phyloP scores from a whole-genome alignment of 768 basidiomycete genomes.

The Phlebiopsis flavidoalba region DNA sequence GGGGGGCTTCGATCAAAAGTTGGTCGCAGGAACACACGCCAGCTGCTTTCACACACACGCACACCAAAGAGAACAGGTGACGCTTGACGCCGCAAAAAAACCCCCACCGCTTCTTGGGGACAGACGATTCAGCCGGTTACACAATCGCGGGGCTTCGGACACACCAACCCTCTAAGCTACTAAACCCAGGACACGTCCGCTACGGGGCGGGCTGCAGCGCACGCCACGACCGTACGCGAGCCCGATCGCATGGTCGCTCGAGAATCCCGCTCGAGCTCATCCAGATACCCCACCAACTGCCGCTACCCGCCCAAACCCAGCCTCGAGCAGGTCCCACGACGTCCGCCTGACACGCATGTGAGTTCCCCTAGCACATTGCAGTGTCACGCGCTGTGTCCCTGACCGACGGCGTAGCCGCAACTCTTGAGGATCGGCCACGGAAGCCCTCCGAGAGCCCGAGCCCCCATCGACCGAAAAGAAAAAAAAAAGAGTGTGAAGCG shows the following conservation, averaged over 20 bases:
- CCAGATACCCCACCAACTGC: constrained; percentile 74
- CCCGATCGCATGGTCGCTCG: constrained; percentile 67
- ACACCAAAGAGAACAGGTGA: too few relatives aligned
- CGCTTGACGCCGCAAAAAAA: too few relatives aligned
- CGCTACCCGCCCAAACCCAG: constrained; percentile 79
- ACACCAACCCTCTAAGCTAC: constrained; percentile 82
- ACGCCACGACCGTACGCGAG: constrained; percentile 66
- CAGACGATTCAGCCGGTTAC: constrained; percentile 88
- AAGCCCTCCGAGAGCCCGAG: constrained; percentile 12
- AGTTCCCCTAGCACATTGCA: constrained; percentile 21
- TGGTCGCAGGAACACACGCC: constrained; percentile 2
- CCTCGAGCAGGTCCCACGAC: constrained; percentile 69
- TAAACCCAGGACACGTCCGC: constrained; percentile 73
- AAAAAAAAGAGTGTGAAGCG: too few relatives aligned
- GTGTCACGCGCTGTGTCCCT: background rate
- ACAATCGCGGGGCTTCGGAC: constrained; percentile 71
- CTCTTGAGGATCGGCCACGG: constrained; percentile 7
- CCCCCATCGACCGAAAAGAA: constrained; percentile 8
- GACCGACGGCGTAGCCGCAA: constrained; percentile 8
- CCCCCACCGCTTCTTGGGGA: too few relatives aligned
- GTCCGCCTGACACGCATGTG: constrained; percentile 63
- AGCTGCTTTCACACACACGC: background rate
- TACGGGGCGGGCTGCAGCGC: constrained; percentile 61
- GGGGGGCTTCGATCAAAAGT: constrained; percentile 88
- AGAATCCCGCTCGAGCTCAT: constrained; percentile 76